Evolutionary conservation across 2,329 filamentous ascomycete genomes (phyloP), one percentile per base, ranked within the genome.

Genomic region (Blastomyces parvus): DNA sequence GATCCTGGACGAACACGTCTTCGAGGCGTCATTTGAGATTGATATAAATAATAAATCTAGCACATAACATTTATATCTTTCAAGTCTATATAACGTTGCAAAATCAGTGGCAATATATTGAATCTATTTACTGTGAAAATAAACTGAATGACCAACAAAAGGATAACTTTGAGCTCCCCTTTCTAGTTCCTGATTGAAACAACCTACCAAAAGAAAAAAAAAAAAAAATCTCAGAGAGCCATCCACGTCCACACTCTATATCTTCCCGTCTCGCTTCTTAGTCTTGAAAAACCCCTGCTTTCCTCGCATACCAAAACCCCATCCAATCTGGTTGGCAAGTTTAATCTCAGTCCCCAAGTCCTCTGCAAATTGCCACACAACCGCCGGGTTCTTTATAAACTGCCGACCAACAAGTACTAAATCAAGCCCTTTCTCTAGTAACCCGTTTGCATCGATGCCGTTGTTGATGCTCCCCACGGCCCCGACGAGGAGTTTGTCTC

Each of bases 311-410:
- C 74, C 78, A 66, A 85, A 84, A 11, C 81, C 82, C 83, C 83
- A 85, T n/a, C 82, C 74, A 59, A 85, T 85, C 75, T 95, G 90
- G 67, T 85, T 85, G 0, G 91, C 84, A 84, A 87, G 88, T 69
- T 87, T 80, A 5, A 92, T 84, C 64, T 85, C 78, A 3, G 92
- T 85, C 11, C 84, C 86, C 40, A 96, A 78, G 67, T 91, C 84
- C 65, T 89, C 83, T 0, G 90, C 91, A 66, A 84, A 87, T 42
- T 83, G 82, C 76, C 90, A 85, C 9, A 91, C 88, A 72, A 91
- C 86, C 64, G 89, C 86, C 0, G 91, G 89, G 71, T 96, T 90
- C 73, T 90, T 85, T 77, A 95, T 81, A 75, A 94, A 94, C 70
- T 88, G 87, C 63, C 90, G 81, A 0, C 84, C 92, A 1, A 88